phyloP scores from a whole-genome alignment of 495 filamentous ascomycete species.

The Annulohypoxylon maeteangense region DNA sequence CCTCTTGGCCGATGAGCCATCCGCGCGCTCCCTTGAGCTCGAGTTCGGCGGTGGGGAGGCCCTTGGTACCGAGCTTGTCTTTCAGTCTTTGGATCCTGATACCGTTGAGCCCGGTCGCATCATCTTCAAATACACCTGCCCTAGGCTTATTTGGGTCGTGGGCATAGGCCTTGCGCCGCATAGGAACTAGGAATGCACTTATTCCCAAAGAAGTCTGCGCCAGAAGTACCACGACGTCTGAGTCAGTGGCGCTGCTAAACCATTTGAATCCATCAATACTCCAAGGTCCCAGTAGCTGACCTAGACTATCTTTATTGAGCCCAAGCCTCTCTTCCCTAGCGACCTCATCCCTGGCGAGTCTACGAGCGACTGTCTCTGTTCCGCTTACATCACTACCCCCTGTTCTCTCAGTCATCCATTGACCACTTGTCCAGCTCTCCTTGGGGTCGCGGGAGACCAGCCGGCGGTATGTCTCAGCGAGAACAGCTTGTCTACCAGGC shows the following conservation, averaged over 20 bases:
- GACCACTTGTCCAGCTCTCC: not conserved
- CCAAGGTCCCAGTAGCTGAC: not conserved
- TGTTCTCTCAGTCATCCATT: slow-evolving; percentile 4
- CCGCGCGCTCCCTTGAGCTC: not conserved
- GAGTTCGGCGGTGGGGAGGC: not conserved
- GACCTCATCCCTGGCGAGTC: not conserved
- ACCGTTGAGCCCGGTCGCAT: not conserved
- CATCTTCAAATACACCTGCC: not conserved
- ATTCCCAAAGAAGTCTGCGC: not conserved
- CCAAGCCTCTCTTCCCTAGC: not conserved
- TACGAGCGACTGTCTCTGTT: not conserved
- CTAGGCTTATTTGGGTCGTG: not conserved
- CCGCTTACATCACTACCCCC: not conserved
- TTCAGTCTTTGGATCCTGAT: not conserved
- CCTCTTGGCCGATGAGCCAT: not conserved
- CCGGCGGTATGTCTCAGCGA: not conserved
- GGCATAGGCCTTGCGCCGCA: not conserved
- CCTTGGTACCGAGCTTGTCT: not conserved
- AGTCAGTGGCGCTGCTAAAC: slow-evolving; percentile 1
- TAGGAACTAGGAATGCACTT: not conserved
- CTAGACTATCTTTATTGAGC: not conserved
- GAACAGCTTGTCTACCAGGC: not conserved
- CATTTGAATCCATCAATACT: not conserved
- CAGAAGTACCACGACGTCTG: not conserved
- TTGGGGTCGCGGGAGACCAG: not conserved